A percentile compares a stretch with the other conserved stretches of the same genome.
Conservation (phyloP, 2,329 filamentous ascomycete species). For the Colletotrichum sp. region DNA sequence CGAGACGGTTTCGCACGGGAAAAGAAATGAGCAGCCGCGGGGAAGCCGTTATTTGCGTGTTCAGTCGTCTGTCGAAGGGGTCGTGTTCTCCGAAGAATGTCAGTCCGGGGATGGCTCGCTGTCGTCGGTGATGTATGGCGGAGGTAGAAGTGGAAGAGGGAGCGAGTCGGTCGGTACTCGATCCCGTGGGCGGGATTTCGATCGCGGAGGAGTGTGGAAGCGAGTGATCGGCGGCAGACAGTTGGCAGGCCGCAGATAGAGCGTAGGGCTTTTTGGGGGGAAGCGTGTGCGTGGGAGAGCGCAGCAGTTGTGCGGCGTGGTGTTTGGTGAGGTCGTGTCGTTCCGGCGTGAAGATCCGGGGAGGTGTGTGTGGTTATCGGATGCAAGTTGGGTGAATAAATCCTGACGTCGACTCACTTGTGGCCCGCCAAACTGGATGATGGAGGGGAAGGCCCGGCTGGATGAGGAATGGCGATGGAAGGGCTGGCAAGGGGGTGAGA, state of each 20-base stretch:
- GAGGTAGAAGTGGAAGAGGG: background rate
- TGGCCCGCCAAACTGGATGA: constrained; percentile 11
- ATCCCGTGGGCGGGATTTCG: constrained; percentile 8
- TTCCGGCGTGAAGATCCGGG: background rate
- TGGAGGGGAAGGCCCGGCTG: background rate
- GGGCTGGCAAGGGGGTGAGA: background rate
- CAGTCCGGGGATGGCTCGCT: background rate
- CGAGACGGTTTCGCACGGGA: constrained; percentile 12
- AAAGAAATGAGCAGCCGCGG: background rate
- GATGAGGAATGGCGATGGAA: background rate
- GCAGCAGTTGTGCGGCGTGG: background rate
- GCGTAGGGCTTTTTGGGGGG: background rate
- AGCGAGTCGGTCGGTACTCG: background rate
- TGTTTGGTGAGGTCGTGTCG: background rate
- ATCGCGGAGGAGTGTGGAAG: background rate
- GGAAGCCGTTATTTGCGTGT: background rate
- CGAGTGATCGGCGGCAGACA: background rate
- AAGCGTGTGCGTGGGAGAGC: background rate
- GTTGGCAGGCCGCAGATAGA: background rate
- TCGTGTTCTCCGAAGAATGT: background rate
- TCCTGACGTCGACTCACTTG: constrained; percentile 15
- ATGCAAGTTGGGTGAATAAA: constrained; percentile 1
- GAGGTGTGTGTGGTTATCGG: background rate
- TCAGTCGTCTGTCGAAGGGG: background rate
- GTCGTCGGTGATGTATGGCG: constrained; percentile 4